Evolutionary conservation across 129 eudicot genomes (phyloP).

Genomic region (Smallanthus sonchifolius): DNA sequence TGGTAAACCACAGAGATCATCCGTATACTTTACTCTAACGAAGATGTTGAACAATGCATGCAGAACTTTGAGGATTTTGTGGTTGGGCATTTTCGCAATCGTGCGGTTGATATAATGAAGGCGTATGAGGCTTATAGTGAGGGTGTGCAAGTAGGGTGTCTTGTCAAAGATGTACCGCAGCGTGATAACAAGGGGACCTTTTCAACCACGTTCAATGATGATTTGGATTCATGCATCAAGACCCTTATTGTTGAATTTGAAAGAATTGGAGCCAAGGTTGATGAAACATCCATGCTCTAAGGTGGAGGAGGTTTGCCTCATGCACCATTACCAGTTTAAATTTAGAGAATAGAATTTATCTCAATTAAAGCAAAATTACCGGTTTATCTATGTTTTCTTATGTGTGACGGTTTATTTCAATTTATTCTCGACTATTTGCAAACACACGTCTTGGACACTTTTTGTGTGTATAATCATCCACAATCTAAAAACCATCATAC

Average conservation of each 20-base stretch:
- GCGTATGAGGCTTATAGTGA: slow-evolving; percentile 54
- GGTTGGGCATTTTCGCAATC: slow-evolving; percentile 43
- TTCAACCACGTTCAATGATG: slow-evolving; percentile 34
- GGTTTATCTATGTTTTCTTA: too few species aligned
- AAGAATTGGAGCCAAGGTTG: slow-evolving; percentile 28
- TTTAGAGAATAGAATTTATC: too few species aligned
- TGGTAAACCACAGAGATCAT: too few species aligned
- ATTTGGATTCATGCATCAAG: slow-evolving; percentile 28
- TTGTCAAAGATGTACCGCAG: slow-evolving; percentile 40
- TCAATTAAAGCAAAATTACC: too few species aligned
- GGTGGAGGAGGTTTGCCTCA: too few species aligned
- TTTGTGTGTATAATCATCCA: too few species aligned
- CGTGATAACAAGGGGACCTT: slow-evolving; percentile 36
- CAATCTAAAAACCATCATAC: too few species aligned
- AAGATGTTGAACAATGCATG: slow-evolving; percentile 3
- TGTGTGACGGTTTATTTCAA: too few species aligned
- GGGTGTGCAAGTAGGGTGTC: too few species aligned
- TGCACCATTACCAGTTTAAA: too few species aligned
- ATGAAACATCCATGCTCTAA: background rate
- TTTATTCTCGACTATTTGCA: too few species aligned
- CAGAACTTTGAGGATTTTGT: slow-evolving; percentile 65
- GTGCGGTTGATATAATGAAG: slow-evolving; percentile 40
- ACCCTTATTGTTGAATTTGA: slow-evolving; percentile 35
- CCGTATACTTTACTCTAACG: background rate
- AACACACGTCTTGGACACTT: too few species aligned